Percentiles rank a stretch among this genome's conserved stretches.
These are phyloP conservation scores for Jamesozyma piceae DNA, from an alignment of 805 yeast genomes.

Conservation along the genomic window DNA sequence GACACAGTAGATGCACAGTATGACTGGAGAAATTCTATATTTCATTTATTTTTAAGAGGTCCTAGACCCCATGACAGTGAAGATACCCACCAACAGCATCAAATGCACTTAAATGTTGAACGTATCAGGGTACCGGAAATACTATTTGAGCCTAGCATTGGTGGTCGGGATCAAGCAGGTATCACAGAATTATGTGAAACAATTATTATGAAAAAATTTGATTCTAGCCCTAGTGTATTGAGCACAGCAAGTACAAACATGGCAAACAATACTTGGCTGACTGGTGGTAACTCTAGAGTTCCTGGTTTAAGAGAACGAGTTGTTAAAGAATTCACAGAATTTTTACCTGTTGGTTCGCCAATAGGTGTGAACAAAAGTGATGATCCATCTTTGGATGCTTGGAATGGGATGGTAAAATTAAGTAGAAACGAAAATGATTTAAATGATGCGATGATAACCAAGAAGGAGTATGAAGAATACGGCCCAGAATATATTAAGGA, in stretches of 20 bases:
- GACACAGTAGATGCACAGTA: constrained; percentile 73
- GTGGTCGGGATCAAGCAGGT: constrained; percentile 95
- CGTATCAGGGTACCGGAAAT: constrained; percentile 89
- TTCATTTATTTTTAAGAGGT: constrained; percentile 84
- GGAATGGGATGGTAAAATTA: constrained; percentile 93
- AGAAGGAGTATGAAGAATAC: constrained; percentile 71
- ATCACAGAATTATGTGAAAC: constrained; percentile 68
- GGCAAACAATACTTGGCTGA: constrained; percentile 57
- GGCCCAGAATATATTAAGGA: constrained; percentile 87
- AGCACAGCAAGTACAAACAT: constrained; percentile 17
- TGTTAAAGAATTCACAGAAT: constrained; percentile 54
- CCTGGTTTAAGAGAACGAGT: constrained; percentile 61
- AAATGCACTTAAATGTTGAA: constrained; percentile 83
- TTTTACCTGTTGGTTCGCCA: constrained; percentile 60
- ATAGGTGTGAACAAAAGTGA: constrained; percentile 53
- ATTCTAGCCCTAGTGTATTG: constrained; percentile 43
- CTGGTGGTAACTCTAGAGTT: constrained; percentile 75
- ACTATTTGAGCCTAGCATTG: constrained; percentile 83
- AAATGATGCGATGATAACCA: constrained; percentile 44
- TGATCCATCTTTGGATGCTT: constrained; percentile 71
- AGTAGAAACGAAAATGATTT: constrained; percentile 40
- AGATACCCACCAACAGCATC: constrained; percentile 77
- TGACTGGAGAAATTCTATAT: constrained; percentile 73
- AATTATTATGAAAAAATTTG: constrained; percentile 51
- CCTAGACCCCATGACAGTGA: constrained; percentile 80